Evolutionary conservation across 2,329 filamentous ascomycete genomes (phyloP).

Genomic region (Calonectria naviculata): DNA sequence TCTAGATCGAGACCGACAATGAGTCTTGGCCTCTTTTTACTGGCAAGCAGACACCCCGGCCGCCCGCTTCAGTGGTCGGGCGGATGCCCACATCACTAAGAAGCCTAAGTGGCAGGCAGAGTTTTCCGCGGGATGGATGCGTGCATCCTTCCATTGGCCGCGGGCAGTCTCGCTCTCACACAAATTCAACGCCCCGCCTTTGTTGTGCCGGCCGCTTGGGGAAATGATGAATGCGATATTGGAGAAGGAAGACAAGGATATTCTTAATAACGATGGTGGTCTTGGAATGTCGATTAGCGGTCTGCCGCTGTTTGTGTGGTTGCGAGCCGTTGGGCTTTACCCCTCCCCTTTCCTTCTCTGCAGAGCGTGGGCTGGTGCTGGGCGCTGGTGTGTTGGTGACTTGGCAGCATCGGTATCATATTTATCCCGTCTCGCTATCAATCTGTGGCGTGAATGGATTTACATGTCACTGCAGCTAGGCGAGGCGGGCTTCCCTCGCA

Average conservation of each 20-base stretch:
- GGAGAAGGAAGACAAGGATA: background rate
- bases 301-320: background rate
- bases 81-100: background rate
- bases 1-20: background rate
- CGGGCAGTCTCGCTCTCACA: background rate
- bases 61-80: background rate
- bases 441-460: constrained; percentile 5
- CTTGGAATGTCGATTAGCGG: background rate
- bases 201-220: background rate
- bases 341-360: background rate
- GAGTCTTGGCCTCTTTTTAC: background rate
- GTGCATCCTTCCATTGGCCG: background rate
- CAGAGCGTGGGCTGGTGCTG: background rate
- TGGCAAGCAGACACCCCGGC: background rate
- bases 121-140: constrained; percentile 6
- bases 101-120: constrained; percentile 1
- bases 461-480: background rate
- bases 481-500: background rate
- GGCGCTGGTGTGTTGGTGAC: background rate
- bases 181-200: background rate
- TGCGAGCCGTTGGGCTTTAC: background rate
- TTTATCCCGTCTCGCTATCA: background rate
- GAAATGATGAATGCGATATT: constrained; percentile 5
- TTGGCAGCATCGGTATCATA: background rate
- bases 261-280: background rate